Evolutionary conservation across 208 protist species (phyloP).

Genomic region (Entamoeba histolytica): DNA sequence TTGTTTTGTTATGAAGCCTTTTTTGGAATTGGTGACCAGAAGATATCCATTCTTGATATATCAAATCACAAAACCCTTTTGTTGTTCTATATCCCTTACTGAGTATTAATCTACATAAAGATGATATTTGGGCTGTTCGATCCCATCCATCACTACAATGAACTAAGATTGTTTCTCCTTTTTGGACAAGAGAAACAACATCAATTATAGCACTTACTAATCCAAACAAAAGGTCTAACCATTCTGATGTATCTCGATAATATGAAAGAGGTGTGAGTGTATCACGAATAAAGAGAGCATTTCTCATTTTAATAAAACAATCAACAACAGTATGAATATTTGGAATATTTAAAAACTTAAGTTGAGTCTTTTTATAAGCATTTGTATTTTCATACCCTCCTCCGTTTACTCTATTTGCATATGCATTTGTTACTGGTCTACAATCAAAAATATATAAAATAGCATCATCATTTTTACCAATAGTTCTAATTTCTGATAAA

Average conservation of each 20-base stretch:
- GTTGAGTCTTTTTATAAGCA: neutral
- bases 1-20: neutral
- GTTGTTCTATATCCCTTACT: constrained; percentile 31
- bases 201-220: neutral
- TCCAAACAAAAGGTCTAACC: neutral
- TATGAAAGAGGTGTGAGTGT: neutral
- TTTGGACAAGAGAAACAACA: neutral
- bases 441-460: constrained; percentile 10
- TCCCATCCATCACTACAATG: constrained; percentile 26
- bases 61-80: constrained; percentile 30
- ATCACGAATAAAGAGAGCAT: neutral
- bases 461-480: neutral
- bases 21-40: constrained; percentile 5
- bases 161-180: neutral
- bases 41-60: constrained; percentile 34
- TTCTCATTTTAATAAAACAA: neutral
- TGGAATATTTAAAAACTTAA: neutral
- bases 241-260: neutral
- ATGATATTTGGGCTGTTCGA: constrained; percentile 6
- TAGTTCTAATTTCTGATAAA: neutral
- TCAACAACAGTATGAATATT: constrained; percentile 46
- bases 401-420: neutral
- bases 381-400: neutral
- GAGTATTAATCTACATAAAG: constrained; percentile 5
- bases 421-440: constrained; percentile 4